These are phyloP conservation scores for Lipomyces yarrowii DNA, from an alignment of 1,139 yeast species.

Conservation along the genomic window DNA sequence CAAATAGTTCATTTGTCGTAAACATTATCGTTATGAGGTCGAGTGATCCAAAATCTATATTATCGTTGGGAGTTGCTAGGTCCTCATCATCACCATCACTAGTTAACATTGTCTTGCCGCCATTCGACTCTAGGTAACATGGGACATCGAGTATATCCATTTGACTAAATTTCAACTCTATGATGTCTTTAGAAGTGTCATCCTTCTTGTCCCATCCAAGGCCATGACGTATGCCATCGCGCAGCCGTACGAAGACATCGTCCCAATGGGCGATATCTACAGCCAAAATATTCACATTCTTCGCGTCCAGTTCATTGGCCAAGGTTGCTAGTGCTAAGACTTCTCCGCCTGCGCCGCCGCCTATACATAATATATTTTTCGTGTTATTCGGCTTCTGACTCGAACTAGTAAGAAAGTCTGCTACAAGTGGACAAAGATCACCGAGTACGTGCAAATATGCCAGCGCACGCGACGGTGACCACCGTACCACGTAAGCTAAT, in stretches of 20 bases:
- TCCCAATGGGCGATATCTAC: constrained; percentile 84
- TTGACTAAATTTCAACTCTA: constrained; percentile 13
- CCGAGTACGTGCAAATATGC: constrained; percentile 67
- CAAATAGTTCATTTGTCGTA: constrained; percentile 84
- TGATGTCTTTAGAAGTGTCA: not conserved
- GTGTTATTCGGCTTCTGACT: constrained; percentile 16
- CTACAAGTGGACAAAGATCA: constrained; percentile 24
- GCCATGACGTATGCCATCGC: constrained; percentile 12
- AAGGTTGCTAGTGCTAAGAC: constrained; percentile 60
- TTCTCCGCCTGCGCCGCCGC: constrained; percentile 92
- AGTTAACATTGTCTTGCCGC: not conserved
- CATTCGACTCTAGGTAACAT: constrained; percentile 8
- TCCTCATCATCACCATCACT: not conserved
- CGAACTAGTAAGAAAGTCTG: constrained; percentile 17
- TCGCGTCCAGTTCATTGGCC: constrained; percentile 45
- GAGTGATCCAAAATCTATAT: constrained; percentile 8
- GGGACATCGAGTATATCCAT: constrained; percentile 33
- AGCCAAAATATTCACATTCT: constrained; percentile 51
- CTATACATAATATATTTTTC: constrained; percentile 61
- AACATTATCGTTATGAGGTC: constrained; percentile 69
- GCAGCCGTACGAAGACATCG: constrained; percentile 46
- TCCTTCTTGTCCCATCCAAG: not conserved
- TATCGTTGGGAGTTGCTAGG: not conserved
- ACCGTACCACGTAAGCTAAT: constrained; percentile 76
- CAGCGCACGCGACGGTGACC: constrained; percentile 84